Evolutionary conservation across 2,329 filamentous ascomycete genomes (phyloP), one percentile per base, ranked within the genome.

Genomic region (Cytospora piceicola): DNA sequence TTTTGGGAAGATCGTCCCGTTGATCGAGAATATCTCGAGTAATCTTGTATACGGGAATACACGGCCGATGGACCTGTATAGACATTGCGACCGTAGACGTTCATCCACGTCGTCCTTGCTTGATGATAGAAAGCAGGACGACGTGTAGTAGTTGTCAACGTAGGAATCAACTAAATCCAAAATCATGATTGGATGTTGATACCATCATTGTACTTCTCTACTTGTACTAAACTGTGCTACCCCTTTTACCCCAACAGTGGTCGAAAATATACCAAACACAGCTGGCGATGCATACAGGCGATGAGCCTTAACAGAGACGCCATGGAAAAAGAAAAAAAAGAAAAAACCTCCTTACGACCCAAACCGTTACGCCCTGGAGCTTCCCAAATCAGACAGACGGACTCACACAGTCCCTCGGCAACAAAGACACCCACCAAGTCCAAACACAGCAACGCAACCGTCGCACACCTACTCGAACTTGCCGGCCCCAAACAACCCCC

Each of bases 401-500:
- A 61, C 17, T 27, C n/a, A 2, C 4, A 36, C 9, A 22, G 11
- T 6, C 58, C 24, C 29, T n/a, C 32, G 3, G 7, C 6, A 30
- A 46, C 27, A 51, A 0, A 36, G 11, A 52, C 27, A 5, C 6
- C 29, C 51, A 61, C n/a, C 3, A 49, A 22, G 42, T 36, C 1
- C 58, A 39, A 22, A 12, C 24, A 4, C 8, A 4, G 8, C 9
- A 56, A 14, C 54, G n/a, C 11, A 1, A 39, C 12, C 11, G 12
- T 9, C 3, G n/a, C 4, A 2, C 27, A 5, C 27, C 61, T 71
- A 83, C 75, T 84, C 84, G 75, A 86, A 87, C 69, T 77, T 79
- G 9, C 87, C 87, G 36, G 77, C 80, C 0, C 83, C 84, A 76
- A 90, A 82, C 68, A 90, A 71, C 0, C 85, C 85, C 7, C 85